A percentile compares a stretch with the other conserved stretches of the same genome.
phyloP scores from a whole-genome alignment of 1,139 yeast genomes.

The Diutina sp. region DNA sequence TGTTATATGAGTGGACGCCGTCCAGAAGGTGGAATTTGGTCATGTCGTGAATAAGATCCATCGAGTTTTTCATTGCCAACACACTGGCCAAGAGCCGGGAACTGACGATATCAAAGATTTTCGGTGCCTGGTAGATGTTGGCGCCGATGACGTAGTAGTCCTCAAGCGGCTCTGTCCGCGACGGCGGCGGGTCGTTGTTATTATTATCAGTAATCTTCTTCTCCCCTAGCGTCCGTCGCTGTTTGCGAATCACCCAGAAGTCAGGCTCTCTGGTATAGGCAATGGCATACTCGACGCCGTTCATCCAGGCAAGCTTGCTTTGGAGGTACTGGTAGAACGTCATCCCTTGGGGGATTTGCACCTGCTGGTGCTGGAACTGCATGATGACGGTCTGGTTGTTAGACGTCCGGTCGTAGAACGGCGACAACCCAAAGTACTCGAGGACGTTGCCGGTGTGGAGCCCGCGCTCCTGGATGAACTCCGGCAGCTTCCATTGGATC shows the following conservation, averaged over 20 bases:
- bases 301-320: conserved; percentile 59
- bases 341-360: conserved; percentile 19
- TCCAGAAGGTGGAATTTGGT: conserved; percentile 23
- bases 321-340: conserved; percentile 31
- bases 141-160: conserved; percentile 88
- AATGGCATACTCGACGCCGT: conserved; percentile 75
- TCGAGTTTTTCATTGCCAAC: conserved; percentile 22
- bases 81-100: conserved; percentile 26
- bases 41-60: conserved; percentile 22
- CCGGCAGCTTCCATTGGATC: conserved; percentile 95
- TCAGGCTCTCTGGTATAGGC: conserved; percentile 76
- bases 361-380: conserved; percentile 82
- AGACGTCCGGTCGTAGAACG: conserved; percentile 88
- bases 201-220: too few relatives aligned
- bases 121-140: conserved; percentile 85
- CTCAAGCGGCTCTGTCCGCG: conserved; percentile 21
- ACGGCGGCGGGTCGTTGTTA: too few relatives aligned
- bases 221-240: conserved; percentile 28
- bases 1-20: conserved; percentile 21
- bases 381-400: conserved; percentile 89
- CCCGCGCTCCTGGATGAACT: conserved; percentile 86
- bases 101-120: conserved; percentile 25
- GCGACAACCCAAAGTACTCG: conserved; percentile 87
- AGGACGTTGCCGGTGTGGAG: conserved; percentile 79
- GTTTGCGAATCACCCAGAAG: conserved; percentile 83